Percentiles rank a stretch among this genome's conserved stretches.
Conservation (phyloP, 768 basidiomycete species). For the Holtermannia corniformis region DNA sequence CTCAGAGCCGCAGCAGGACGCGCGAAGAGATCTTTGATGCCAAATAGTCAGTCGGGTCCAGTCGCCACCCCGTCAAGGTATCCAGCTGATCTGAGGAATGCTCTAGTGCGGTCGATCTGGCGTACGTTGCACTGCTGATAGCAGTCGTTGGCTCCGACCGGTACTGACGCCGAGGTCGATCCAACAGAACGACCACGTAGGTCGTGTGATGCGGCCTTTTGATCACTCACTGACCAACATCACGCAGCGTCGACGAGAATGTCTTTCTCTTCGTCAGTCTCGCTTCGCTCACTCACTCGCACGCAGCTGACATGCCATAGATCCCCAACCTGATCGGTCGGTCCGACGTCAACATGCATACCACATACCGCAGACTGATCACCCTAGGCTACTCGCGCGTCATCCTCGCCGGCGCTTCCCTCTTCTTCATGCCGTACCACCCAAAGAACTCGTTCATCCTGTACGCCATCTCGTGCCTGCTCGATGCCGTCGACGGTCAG, state of each 20-base stretch:
- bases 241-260: conserved; percentile 56
- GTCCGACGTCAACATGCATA: conserved; percentile 44
- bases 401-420: conserved; percentile 74
- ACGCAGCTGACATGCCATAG: neutral
- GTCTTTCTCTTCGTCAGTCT: conserved; percentile 75
- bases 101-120: conserved; percentile 36
- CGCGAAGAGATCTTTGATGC: conserved; percentile 38
- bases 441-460: conserved; percentile 83
- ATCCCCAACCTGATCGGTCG: conserved; percentile 74
- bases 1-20: conserved; percentile 17
- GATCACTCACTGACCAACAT: neutral
- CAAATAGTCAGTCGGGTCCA: conserved; percentile 32
- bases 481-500: conserved; percentile 92
- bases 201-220: conserved; percentile 5
- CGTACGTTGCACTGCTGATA: conserved; percentile 15
- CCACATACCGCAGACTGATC: neutral
- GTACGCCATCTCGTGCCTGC: conserved; percentile 79
- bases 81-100: neutral
- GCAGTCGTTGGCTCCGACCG: conserved; percentile 1
- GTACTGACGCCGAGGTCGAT: neutral
- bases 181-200: conserved; percentile 24
- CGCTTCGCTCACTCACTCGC: neutral
- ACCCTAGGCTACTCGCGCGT: conserved; percentile 63
- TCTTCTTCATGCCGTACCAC: conserved; percentile 90
- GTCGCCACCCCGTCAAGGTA: neutral